Conservation (phyloP, 2,329 filamentous ascomycete species). For the Capronia americana region DNA sequence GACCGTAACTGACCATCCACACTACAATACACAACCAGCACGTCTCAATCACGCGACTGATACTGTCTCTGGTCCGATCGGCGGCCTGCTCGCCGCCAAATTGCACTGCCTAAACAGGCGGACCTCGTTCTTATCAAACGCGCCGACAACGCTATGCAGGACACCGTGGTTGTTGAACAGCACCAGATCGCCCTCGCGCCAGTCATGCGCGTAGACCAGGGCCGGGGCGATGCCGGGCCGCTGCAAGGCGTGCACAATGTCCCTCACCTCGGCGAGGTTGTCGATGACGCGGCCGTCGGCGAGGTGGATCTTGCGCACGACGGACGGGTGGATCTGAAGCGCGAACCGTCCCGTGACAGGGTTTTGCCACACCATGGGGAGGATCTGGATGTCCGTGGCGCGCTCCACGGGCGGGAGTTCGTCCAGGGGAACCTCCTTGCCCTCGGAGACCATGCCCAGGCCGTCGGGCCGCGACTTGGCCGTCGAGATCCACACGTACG, state of each 20-base stretch:
- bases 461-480: conserved; percentile 72
- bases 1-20: background rate
- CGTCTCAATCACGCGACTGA: background rate
- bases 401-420: conserved; percentile 71
- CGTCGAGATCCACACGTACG: conserved; percentile 80
- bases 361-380: conserved; percentile 81
- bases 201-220: conserved; percentile 75
- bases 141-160: conserved; percentile 76
- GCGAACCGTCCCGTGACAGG: conserved; percentile 72
- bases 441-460: conserved; percentile 73
- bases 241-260: conserved; percentile 74
- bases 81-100: conserved; percentile 68
- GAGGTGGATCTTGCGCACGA: conserved; percentile 71
- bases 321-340: conserved; percentile 76
- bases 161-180: conserved; percentile 80
- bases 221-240: conserved; percentile 73
- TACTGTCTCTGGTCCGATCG: conserved; percentile 56
- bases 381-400: conserved; percentile 67
- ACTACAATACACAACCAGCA: background rate
- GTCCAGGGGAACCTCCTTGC: conserved; percentile 63
- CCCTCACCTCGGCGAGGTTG: conserved; percentile 69
- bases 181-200: conserved; percentile 77
- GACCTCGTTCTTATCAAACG: conserved; percentile 75
- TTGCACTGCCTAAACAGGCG: conserved; percentile 80
- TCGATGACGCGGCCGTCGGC: conserved; percentile 72